phyloP scores from a whole-genome alignment of 1,284 basidiomycete genomes.

The Athelia sp. region DNA sequence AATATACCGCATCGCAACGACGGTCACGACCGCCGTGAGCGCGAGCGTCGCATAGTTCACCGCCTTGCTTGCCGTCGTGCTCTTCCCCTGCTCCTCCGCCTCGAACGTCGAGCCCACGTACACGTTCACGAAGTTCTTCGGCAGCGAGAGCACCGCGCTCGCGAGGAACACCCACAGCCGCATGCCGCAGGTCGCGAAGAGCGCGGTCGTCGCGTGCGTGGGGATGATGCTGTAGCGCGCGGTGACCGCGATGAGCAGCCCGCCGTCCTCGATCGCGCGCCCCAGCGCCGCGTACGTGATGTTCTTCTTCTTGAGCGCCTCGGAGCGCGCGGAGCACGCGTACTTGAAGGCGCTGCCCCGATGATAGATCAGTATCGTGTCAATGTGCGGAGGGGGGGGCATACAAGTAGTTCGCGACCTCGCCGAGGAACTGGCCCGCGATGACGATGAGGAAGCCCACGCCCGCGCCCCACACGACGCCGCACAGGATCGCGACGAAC shows the following conservation, averaged over 20 bases:
- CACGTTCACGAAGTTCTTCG: slow-evolving; percentile 58
- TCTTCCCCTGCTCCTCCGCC: no score
- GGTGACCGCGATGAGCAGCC: slow-evolving; percentile 57
- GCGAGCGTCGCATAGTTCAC: no score
- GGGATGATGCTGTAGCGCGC: slow-evolving; percentile 61
- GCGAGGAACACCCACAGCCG: slow-evolving; percentile 50
- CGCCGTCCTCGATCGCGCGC: slow-evolving; percentile 61
- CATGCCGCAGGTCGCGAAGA: slow-evolving; percentile 70
- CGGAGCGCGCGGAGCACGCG: slow-evolving; percentile 39
- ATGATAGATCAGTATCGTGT: no score
- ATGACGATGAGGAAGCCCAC: slow-evolving; percentile 26
- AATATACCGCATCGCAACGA: no score
- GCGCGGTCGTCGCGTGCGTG: slow-evolving; percentile 54
- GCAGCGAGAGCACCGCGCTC: slow-evolving; percentile 56
- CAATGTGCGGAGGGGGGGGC: slow-evolving; percentile 16
- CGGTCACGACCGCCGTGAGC: no score
- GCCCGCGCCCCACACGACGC: slow-evolving; percentile 34
- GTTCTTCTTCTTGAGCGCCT: slow-evolving; percentile 51
- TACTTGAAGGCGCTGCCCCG: slow-evolving; percentile 39
- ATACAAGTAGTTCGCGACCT: slow-evolving; percentile 48
- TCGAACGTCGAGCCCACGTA: slow-evolving; percentile 37
- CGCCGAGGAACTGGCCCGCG: slow-evolving; percentile 42
- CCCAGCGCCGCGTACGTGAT: slow-evolving; percentile 62
- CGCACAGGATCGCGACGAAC: slow-evolving; percentile 48
- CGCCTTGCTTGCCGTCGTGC: neutral